phyloP scores from a whole-genome alignment of 2,329 filamentous ascomycete species.

The Trichoderma harzianum region DNA sequence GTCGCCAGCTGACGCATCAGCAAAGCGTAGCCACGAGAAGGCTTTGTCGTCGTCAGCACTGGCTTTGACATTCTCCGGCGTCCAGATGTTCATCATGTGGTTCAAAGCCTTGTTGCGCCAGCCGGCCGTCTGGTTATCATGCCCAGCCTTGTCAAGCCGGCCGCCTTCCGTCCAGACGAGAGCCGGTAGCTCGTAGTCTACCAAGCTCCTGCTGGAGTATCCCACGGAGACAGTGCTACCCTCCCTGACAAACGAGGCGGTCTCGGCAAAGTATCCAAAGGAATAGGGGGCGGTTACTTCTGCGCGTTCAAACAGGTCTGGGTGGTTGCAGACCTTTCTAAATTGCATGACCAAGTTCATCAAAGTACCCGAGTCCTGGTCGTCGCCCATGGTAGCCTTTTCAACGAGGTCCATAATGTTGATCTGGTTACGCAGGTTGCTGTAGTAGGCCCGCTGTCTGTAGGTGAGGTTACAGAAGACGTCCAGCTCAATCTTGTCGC shows the following conservation, averaged over 20 bases:
- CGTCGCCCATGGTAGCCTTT: conserved; percentile 90
- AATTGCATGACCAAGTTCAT: conserved; percentile 99
- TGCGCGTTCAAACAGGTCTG: conserved; percentile 91
- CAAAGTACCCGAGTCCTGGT: conserved; percentile 88
- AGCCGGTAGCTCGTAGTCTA: conserved; percentile 79
- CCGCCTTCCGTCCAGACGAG: conserved; percentile 80
- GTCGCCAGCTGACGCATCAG: conserved; percentile 72
- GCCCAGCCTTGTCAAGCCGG: conserved; percentile 69
- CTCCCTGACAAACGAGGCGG: conserved; percentile 89
- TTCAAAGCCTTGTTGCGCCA: conserved; percentile 74
- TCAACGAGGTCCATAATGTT: conserved; percentile 98
- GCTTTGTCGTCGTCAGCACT: conserved; percentile 59
- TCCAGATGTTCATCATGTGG: conserved; percentile 88
- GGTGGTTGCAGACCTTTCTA: conserved; percentile 98
- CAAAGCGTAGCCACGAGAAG: conserved; percentile 90
- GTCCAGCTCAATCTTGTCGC: conserved; percentile 96
- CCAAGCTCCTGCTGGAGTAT: conserved; percentile 83
- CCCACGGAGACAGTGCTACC: conserved; percentile 73
- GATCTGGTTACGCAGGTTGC: conserved; percentile 91
- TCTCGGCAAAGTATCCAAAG: conserved; percentile 86
- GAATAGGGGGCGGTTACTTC: conserved; percentile 86
- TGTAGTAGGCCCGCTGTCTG: conserved; percentile 89
- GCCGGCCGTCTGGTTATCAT: conserved; percentile 70
- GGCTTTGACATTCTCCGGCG: conserved; percentile 69
- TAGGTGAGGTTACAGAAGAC: conserved; percentile 97